These are phyloP conservation scores for Amesomyces nigricolor DNA, from an alignment of 2,329 filamentous ascomycete genomes.

Conservation along the genomic window DNA sequence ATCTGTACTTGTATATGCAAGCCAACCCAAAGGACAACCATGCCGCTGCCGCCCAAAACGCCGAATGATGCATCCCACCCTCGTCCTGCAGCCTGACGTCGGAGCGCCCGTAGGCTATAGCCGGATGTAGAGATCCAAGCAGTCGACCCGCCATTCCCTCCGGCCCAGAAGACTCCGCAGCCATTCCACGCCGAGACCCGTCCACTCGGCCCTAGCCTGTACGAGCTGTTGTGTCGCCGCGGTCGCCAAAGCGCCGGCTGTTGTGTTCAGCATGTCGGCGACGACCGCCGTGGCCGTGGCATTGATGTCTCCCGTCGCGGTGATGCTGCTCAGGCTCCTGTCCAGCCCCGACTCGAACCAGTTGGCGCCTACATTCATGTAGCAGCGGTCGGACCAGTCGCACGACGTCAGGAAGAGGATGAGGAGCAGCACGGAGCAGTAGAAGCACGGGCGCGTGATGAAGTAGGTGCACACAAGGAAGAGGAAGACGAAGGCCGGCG, in stretches of 20 bases:
- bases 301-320: conserved; percentile 38
- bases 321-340: conserved; percentile 33
- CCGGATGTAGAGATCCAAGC: conserved; percentile 80
- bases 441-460: conserved; percentile 92
- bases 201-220: conserved; percentile 58
- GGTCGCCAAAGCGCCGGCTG: conserved; percentile 60
- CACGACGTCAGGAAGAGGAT: conserved; percentile 91
- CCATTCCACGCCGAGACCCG: conserved; percentile 79
- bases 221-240: conserved; percentile 59
- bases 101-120: conserved; percentile 43
- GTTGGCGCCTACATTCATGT: conserved; percentile 87
- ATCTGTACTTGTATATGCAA: background rate
- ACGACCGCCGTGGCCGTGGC: conserved; percentile 36
- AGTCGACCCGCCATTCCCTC: conserved; percentile 86
- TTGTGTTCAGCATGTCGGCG: conserved; percentile 60
- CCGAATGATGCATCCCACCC: background rate
- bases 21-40: background rate
- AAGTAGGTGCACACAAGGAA: conserved; percentile 93
- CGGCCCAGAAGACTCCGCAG: conserved; percentile 72
- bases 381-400: conserved; percentile 83
- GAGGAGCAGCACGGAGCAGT: conserved; percentile 92
- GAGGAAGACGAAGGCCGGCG: conserved; percentile 77
- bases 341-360: conserved; percentile 81
- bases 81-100: background rate
- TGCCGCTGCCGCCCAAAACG: background rate